These are phyloP conservation scores for Infundibulicybe gibba DNA, from an alignment of 768 basidiomycete genomes.

Conservation along the genomic window DNA sequence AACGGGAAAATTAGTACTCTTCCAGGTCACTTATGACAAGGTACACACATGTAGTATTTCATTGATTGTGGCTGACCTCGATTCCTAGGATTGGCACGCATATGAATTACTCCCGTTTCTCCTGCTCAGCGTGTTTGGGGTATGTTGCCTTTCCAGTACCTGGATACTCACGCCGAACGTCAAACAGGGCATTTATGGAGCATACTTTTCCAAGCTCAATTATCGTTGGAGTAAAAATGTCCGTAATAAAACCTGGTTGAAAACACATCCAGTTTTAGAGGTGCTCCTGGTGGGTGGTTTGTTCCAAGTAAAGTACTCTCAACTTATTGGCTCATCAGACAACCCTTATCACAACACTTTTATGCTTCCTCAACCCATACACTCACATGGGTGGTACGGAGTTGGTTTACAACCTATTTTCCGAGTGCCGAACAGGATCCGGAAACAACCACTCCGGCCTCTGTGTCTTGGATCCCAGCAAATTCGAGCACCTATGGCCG, in stretches of 20 bases:
- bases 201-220: slow-evolving; percentile 89
- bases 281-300: slow-evolving; percentile 64
- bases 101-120: slow-evolving; percentile 86
- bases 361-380: slow-evolving; percentile 87
- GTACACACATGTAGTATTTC: slow-evolving; percentile 24
- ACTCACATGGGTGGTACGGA: slow-evolving; percentile 95
- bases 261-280: slow-evolving; percentile 75
- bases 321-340: slow-evolving; percentile 42
- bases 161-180: slow-evolving; percentile 5
- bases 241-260: slow-evolving; percentile 79
- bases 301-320: not conserved
- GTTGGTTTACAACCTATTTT: slow-evolving; percentile 87
- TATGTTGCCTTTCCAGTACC: slow-evolving; percentile 28
- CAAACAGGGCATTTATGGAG: slow-evolving; percentile 85
- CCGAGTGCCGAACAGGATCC: slow-evolving; percentile 71
- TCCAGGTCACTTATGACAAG: slow-evolving; percentile 88
- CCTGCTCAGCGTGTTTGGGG: slow-evolving; percentile 85
- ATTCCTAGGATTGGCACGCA: slow-evolving; percentile 81
- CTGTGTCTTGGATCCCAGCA: slow-evolving; percentile 64
- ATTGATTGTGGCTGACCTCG: no score
- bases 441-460: slow-evolving; percentile 57
- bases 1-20: slow-evolving; percentile 89
- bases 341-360: slow-evolving; percentile 68
- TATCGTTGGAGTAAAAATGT: slow-evolving; percentile 84
- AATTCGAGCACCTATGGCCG: slow-evolving; percentile 51